Percentiles rank a stretch among this genome's conserved stretches.
Conservation (phyloP, 2,329 filamentous ascomycete species). For the Talaromyces sp. region DNA sequence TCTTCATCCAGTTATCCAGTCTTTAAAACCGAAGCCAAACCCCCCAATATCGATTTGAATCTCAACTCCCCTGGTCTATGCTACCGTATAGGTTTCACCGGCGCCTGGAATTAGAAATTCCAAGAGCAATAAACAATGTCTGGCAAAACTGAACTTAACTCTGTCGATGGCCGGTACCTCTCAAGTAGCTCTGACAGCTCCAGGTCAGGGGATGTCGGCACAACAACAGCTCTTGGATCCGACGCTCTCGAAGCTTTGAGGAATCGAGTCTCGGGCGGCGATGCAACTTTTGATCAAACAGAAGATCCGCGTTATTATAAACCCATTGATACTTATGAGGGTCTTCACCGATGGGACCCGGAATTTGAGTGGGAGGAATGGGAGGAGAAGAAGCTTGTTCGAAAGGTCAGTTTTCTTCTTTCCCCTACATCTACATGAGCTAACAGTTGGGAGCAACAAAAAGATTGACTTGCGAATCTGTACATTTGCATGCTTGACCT, state of each 20-base stretch:
- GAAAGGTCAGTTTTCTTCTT: conserved; percentile 26
- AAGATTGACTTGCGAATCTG: conserved; percentile 40
- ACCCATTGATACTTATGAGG: conserved; percentile 42
- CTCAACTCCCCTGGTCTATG: neutral
- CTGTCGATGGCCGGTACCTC: neutral
- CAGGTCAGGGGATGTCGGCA: neutral
- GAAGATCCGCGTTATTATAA: conserved; percentile 36
- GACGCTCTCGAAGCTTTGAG: conserved; percentile 4
- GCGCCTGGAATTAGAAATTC: neutral
- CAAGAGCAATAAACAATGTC: neutral
- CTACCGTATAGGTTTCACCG: neutral
- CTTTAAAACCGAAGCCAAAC: neutral
- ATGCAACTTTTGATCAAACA: conserved; percentile 31
- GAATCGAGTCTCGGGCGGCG: conserved; percentile 12
- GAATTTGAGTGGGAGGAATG: conserved; percentile 41
- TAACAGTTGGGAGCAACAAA: too few species aligned
- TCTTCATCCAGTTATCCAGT: neutral
- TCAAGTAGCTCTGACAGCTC: conserved; percentile 1
- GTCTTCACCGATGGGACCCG: conserved; percentile 46
- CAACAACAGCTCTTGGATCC: conserved; percentile 8
- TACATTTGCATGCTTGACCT: conserved; percentile 51
- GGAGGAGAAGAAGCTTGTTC: conserved; percentile 40
- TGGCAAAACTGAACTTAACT: neutral
- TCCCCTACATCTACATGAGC: too few species aligned
- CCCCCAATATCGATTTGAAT: neutral